A percentile compares a stretch with the other conserved stretches of the same genome.
phyloP scores from a whole-genome alignment of 768 basidiomycete species.

The Serendipita indica region DNA sequence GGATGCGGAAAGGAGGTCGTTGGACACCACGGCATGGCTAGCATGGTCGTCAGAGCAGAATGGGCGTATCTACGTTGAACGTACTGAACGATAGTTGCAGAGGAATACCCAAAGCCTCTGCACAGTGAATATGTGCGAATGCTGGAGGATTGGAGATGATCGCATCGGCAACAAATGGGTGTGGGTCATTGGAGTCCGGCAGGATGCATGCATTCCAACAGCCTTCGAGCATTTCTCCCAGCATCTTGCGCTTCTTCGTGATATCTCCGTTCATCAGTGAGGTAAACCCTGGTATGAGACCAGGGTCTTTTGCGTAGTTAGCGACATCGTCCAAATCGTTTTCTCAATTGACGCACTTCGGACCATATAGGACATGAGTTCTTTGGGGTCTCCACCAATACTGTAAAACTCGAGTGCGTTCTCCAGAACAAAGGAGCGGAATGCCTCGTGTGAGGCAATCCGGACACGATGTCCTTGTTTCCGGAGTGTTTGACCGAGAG shows the following conservation, averaged over 20 bases:
- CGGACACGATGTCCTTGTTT: slow-evolving; percentile 43
- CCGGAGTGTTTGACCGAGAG: slow-evolving; percentile 35
- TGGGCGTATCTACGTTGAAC: slow-evolving; percentile 18
- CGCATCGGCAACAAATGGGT: slow-evolving; percentile 42
- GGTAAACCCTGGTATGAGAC: slow-evolving; percentile 43
- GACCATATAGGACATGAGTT: slow-evolving; percentile 61
- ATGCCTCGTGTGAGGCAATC: slow-evolving; percentile 47
- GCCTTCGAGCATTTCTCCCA: slow-evolving; percentile 44
- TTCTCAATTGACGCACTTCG: slow-evolving; percentile 43
- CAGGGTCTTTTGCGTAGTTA: slow-evolving; percentile 33
- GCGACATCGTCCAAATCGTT: background rate
- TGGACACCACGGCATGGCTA: slow-evolving; percentile 56
- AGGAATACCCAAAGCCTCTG: slow-evolving; percentile 47
- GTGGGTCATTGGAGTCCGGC: slow-evolving; percentile 31
- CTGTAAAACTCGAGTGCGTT: slow-evolving; percentile 42
- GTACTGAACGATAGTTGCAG: slow-evolving; percentile 42
- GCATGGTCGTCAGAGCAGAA: background rate
- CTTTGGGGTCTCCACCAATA: slow-evolving; percentile 47
- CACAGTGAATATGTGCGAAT: slow-evolving; percentile 51
- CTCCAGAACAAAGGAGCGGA: slow-evolving; percentile 37
- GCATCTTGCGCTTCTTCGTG: slow-evolving; percentile 41
- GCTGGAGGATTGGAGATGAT: slow-evolving; percentile 55
- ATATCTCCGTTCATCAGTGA: slow-evolving; percentile 50
- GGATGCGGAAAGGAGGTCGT: slow-evolving; percentile 46
- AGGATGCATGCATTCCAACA: slow-evolving; percentile 41